Evolutionary conservation across 129 eudicot genomes (phyloP), one percentile per base, ranked within the genome.

Genomic region (Flaveria brownii): DNA sequence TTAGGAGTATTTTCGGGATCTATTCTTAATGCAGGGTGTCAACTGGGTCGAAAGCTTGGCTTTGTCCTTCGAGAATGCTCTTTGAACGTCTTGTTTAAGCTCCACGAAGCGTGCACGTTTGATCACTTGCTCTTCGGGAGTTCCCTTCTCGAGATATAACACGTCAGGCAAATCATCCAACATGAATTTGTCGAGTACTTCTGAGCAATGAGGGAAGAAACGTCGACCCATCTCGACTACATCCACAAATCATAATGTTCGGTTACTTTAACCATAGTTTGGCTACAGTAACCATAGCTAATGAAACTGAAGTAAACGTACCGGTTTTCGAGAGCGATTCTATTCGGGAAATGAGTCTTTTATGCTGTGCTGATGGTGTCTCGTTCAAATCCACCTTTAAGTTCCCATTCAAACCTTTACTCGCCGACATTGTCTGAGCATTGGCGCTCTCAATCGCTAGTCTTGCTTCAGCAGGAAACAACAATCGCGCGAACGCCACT

Each of bases 401-500:
- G 68, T 82, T 87, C 18, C 89, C 91, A 54, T 54, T 78, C 18
- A 81, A 80, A 14, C 88, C 84, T 71, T 80, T 90, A 2, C 81
- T 71, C 5, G 81, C 80, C 14, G 85, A 49, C n/a, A 91, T 86
- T 8, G 85, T 78, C 41, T 83, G 84, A 18, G 88, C 94, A 82
- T 87, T 39, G 2, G 97, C 97, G 11, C 86, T 83, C 60, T 87
- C 86, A 89, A 91, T 89, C 17, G 92, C 96, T 56, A 91, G 75
- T 63, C 79, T 87, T 5, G 97, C 97, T 86, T 91, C 96, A 2
- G 78, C 16, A 1, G 97, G 97, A 78, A 91, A 91, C 65, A 88
- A 73, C 57, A 90, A 59, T 60, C 92, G 85, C 7, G 97, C 97
- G 82, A 91, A 83, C 45, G 96, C 90, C 78, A 91, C 97, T 91